A percentile compares a stretch with the other conserved stretches of the same genome.
phyloP scores from a whole-genome alignment of 192 early-diverging fungal species.

The Coemansia umbellata region DNA sequence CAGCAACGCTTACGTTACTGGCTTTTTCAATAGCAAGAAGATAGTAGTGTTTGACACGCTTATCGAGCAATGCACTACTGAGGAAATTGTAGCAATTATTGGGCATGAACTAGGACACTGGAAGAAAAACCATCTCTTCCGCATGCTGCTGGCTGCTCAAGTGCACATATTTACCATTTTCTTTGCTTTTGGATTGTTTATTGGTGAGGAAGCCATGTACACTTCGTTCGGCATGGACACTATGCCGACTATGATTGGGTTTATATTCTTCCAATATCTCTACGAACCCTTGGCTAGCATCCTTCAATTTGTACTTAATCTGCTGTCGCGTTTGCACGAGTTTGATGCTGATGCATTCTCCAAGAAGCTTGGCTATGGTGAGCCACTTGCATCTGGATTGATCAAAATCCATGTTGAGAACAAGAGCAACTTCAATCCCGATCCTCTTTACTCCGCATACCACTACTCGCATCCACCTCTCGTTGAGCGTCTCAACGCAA shows the following conservation, averaged over 20 bases:
- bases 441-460: conserved; percentile 84
- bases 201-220: conserved; percentile 75
- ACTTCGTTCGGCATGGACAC: conserved; percentile 78
- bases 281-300: conserved; percentile 77
- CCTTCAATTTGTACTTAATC: conserved; percentile 71
- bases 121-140: conserved; percentile 79
- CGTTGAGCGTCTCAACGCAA: conserved; percentile 74
- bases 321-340: conserved; percentile 81
- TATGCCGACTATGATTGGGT: conserved; percentile 81
- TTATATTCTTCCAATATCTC: conserved; percentile 84
- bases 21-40: conserved; percentile 94
- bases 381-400: conserved; percentile 67
- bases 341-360: conserved; percentile 93
- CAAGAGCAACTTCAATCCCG: conserved; percentile 79
- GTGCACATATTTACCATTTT: conserved; percentile 71
- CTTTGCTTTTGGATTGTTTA: conserved; percentile 73
- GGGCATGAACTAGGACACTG: conserved; percentile 97
- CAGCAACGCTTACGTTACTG: conserved; percentile 96
- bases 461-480: conserved; percentile 91
- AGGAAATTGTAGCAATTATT: conserved; percentile 92
- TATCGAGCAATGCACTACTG: conserved; percentile 72
- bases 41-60: conserved; percentile 95
- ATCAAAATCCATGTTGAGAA: conserved; percentile 92
- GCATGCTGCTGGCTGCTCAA: conserved; percentile 69
- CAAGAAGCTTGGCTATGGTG: conserved; percentile 74